Base-by-base conservation (phyloP, 768 basidiomycete genomes). In the Lanmaoa rubissima region DNA sequence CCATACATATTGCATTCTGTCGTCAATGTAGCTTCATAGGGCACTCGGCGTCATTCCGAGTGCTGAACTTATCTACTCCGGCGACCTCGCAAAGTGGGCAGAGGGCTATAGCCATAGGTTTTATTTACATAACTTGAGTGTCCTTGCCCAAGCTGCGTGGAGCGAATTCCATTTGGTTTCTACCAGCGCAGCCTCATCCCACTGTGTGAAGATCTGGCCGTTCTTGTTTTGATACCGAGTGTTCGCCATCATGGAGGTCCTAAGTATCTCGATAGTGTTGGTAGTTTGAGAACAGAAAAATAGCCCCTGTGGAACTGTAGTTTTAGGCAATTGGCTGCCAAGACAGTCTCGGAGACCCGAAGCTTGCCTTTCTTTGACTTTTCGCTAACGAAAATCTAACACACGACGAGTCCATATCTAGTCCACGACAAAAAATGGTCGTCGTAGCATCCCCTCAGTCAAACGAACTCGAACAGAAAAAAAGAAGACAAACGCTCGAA, bases 401-500 rank as follows among this genome's bases (percentile, higher is more conserved):
- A 34, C 26, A 10, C 32, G 4, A 10, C 32, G 4, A 41, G 54
- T 17, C 13, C 50, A 59, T 51, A 49, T 41, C 58, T 24, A 63
- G 54, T 44, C 60, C 60, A 43, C 57, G 53, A 38, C 57, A 49
- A 32, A 64, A 58, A 45, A 70, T 65, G 64, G 61, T 61, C 49
- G 44, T 55, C 51, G 48, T 62, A 10, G n/a, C 58, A 26, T 50
- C 68, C n/a, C 42, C 65, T 8, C 69, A 72, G 35, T 56, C 67
- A 46, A 69, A 51, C 32, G 69, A 70, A 51, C 51, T 61, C 43
- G 69, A 70, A 38, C 71, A 72, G 32, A 71, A 76, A 64, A 78
- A 75, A 60, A 76, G 77, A 53, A 80, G 80, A 55, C 75, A 79
- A 38, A 79, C 79, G 1, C 61, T 84, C 28, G 85, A 86, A 58